A percentile compares a stretch with the other conserved stretches of the same genome.
These are phyloP conservation scores for Chaetomiaceae sp. DNA, from an alignment of 2,329 filamentous ascomycete species.

Conservation along the genomic window DNA sequence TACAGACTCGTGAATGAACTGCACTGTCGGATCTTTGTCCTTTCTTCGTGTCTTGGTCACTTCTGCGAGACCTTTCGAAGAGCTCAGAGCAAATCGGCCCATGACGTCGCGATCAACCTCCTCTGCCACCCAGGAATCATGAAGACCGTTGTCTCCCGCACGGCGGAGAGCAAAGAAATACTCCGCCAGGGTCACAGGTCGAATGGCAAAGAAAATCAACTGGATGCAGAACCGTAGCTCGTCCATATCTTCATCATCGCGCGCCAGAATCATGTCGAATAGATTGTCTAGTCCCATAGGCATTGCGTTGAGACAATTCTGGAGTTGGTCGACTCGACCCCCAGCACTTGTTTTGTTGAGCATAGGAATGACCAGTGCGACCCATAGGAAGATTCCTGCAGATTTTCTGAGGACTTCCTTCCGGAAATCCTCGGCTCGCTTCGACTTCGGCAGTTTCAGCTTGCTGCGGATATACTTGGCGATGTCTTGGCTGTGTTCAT, in stretches of 20 bases:
- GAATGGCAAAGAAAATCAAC: conserved; percentile 46
- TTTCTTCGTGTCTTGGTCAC: too few species aligned
- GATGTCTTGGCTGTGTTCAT: conserved; percentile 34
- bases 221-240: conserved; percentile 41
- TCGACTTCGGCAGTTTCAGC: conserved; percentile 21
- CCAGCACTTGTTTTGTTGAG: conserved; percentile 31
- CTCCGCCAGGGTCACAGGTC: conserved; percentile 38
- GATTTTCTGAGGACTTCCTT: conserved; percentile 32
- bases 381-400: conserved; percentile 40
- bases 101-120: conserved; percentile 25
- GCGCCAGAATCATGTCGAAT: conserved; percentile 44
- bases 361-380: conserved; percentile 34
- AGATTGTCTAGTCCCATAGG: conserved; percentile 38
- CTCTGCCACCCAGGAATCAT: conserved; percentile 4
- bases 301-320: conserved; percentile 29
- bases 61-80: conserved; percentile 47
- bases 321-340: conserved; percentile 26
- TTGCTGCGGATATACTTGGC: conserved; percentile 27
- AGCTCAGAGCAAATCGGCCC: conserved; percentile 31
- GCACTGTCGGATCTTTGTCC: conserved; percentile 30
- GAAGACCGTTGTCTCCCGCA: conserved; percentile 23
- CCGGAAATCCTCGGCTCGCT: conserved; percentile 17
- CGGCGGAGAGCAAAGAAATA: conserved; percentile 36
- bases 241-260: conserved; percentile 38
- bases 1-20: conserved; percentile 51